Evolutionary conservation across 164 flowering plant genomes (phyloP), one percentile per base, ranked within the genome.

Genomic region (Echeveria elegans): DNA sequence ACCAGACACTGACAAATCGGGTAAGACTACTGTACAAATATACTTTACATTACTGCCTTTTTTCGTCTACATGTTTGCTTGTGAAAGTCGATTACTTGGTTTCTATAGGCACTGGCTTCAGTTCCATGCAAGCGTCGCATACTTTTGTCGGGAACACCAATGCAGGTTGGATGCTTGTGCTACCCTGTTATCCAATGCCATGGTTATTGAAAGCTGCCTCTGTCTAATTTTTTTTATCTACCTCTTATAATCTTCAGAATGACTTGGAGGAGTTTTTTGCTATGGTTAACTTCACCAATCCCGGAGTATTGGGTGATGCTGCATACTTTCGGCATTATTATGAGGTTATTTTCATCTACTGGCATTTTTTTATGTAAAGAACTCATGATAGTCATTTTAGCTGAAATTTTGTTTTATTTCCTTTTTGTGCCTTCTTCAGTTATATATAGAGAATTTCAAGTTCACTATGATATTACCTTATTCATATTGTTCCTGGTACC

Each of bases 271-370:
- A 95, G 81, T 95, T 95, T 75, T 95, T 85, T 83, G 85, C 99
- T 28, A 92, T 95, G 97, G 99, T 95, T 63, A 92, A 95, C 74
- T 95, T 95, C 68, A 92, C 99, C 10, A 95, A 95, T 82, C 97
- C 99, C 29, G 97, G 97, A 71, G 74, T 88, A 30, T 69, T 95
- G 77, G 99, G 99, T 19, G 94, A 95, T 82, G 94, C 85, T 72
- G 73, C 88, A 70, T 74, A 83, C 77, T 95, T 95, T 76, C 97
- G 99, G 8, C 92, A 94, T 59, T 83, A 90, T 64, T 95, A 87
- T 79, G 92, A 95, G 86, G 99, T 95, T 64, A 72, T 75, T 48
- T 66, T 28, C 1, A 67, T 32, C 12, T 28, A 47, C 52, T 19
- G 38, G 24, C 38, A 45, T 21, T 12, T 63, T 9, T 3, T 45